Percentiles rank a stretch among this genome's conserved stretches.
phyloP scores from a whole-genome alignment of 75 land plant species.

The Pinus albicaulis region DNA sequence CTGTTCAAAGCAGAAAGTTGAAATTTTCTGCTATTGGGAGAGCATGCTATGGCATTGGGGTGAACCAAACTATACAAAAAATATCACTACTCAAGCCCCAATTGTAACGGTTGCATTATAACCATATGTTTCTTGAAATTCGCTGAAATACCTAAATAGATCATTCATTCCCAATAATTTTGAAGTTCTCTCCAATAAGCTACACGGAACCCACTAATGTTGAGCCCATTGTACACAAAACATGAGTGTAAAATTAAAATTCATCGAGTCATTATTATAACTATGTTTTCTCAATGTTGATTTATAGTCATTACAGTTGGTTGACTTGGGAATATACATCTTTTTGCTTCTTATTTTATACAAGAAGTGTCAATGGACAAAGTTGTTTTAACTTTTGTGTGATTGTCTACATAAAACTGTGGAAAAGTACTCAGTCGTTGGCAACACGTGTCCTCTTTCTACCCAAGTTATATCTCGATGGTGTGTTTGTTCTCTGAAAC shows the following conservation, averaged over 20 bases:
- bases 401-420: background rate
- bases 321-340: background rate
- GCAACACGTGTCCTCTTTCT: background rate
- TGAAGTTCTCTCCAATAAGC: background rate
- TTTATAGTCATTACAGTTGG: background rate
- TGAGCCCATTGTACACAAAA: background rate
- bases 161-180: background rate
- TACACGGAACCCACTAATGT: background rate
- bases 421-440: background rate
- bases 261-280: background rate
- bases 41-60: constrained; percentile 55
- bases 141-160: background rate
- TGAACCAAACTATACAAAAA: constrained; percentile 22
- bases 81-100: constrained; percentile 16
- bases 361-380: background rate
- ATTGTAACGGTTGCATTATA: background rate
- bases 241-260: background rate
- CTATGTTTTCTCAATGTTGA: background rate
- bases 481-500: background rate
- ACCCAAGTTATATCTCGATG: background rate
- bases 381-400: background rate
- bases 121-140: background rate
- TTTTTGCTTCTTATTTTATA: background rate
- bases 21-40: constrained; percentile 40
- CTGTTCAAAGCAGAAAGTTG: constrained; percentile 65